Evolutionary conservation across 176 grass and related monocot genomes (phyloP).

Genomic region (Cocos nucifera): DNA sequence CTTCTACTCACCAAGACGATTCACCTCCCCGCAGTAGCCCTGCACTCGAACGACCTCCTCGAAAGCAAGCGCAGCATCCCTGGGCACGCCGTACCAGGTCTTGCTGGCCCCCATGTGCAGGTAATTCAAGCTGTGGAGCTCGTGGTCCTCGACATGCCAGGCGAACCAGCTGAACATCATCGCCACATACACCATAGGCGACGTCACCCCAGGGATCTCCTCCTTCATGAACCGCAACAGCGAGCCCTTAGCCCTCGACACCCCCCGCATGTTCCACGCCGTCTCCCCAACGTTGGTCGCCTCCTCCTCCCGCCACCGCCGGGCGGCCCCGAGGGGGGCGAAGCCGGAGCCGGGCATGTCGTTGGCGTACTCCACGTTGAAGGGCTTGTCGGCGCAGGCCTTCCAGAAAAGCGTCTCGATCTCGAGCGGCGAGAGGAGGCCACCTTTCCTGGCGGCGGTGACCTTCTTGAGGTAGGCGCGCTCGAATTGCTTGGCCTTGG

Average conservation of each 20-base stretch:
- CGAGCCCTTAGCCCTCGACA: constrained; percentile 64
- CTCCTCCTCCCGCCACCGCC: constrained; percentile 13
- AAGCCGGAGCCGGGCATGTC: constrained; percentile 97
- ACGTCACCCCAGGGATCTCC: constrained; percentile 86
- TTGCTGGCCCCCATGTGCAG: constrained; percentile 80
- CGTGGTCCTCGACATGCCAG: constrained; percentile 99
- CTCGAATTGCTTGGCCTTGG: constrained; percentile 70
- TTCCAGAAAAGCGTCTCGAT: constrained; percentile 87
- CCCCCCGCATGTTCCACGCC: constrained; percentile 89
- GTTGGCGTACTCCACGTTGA: constrained; percentile 90
- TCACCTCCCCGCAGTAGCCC: constrained; percentile 86
- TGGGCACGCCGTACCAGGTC: constrained; percentile 96
- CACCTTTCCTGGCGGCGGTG: constrained; percentile 21
- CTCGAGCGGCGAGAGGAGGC: constrained; percentile 38
- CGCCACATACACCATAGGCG: constrained; percentile 96
- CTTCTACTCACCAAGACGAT: constrained; percentile 62
- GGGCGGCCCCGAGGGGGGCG: constrained; percentile 15
- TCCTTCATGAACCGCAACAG: constrained; percentile 75
- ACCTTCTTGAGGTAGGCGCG: constrained; percentile 35
- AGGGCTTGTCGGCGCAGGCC: constrained; percentile 72
- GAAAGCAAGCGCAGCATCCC: constrained; percentile 80
- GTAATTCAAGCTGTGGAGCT: constrained; percentile 96
- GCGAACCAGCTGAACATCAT: constrained; percentile 99
- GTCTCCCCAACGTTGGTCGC: constrained; percentile 76
- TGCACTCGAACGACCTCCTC: constrained; percentile 77